Evolutionary conservation across 371 early-diverging fungal genomes (phyloP), one percentile per base, ranked within the genome.

Genomic region (Rhizopus microsporus): DNA sequence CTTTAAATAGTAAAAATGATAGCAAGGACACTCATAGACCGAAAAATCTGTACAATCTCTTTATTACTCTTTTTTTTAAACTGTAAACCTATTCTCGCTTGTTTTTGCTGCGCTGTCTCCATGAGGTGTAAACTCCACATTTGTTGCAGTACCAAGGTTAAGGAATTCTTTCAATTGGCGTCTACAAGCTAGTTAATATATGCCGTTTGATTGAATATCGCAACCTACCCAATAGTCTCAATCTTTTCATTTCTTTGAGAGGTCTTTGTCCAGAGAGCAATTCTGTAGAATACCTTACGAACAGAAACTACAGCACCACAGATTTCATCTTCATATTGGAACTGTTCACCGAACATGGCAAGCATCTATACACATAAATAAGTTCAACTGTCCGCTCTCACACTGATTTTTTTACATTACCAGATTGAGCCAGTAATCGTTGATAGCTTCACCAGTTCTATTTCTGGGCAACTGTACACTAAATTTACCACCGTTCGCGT

Each of bases 401-500:
- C 29, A 46, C 5, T 54, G 33, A 5, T 23, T 37, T 17, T 17
- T 8, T 0, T 38, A n/a, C 34, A 69, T 70, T 81, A 91, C 91
- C 54, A 90, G 83, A 74, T 87, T 80, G 57, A 96, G 80, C 97
- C 95, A 96, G 56, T 82, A 77, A 30, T 82, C 75, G 69, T 94
- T 89, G 60, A 93, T 85, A 44, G 90, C 87, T 37, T 80, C 75
- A 56, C 81, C 90, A 17, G 80, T 82, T 71, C 68, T 64, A 45
- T 71, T 68, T 68, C 90, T 85, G 35, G 78, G 83, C 46, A 97
- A 71, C 60, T 90, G 89, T 46, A 93, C 71, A 51, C 93, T 88
- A 91, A 98, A 96, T 72, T 95, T 94, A 45, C 99, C 99, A 60
- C 99, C 99, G 33, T 91, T 80, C 33, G 78, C 84, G 82, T 99